Conservation (phyloP, 352 stramenopile genomes). For the Detonula confervacea region DNA sequence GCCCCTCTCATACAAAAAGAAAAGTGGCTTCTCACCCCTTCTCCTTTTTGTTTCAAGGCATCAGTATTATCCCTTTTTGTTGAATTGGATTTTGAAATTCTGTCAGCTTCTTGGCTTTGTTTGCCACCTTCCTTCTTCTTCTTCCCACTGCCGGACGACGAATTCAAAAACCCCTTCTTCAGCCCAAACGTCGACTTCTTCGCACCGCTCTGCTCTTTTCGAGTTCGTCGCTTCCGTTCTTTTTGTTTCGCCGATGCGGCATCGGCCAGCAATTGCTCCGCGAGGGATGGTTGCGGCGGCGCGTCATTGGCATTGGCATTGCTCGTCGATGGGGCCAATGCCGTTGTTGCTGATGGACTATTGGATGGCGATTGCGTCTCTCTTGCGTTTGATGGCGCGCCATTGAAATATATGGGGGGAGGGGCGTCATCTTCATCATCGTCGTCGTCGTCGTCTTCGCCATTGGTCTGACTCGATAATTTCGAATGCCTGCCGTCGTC, state of each 20-base stretch:
- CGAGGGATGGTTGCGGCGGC: constrained; percentile 21
- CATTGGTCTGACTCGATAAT: neutral
- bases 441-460: constrained; percentile 17
- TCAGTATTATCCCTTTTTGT: no score
- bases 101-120: neutral
- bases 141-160: constrained; percentile 21
- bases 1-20: neutral
- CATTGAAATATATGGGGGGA: constrained; percentile 25
- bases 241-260: constrained; percentile 26
- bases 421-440: constrained; percentile 8
- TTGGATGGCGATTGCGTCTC: neutral
- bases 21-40: neutral
- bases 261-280: constrained; percentile 46
- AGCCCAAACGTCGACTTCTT: constrained; percentile 53
- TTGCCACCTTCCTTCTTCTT: constrained; percentile 14
- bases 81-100: constrained; percentile 8
- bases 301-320: neutral
- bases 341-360: neutral
- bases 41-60: constrained; percentile 13
- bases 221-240: constrained; percentile 18
- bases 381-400: no score
- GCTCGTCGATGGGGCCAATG: neutral
- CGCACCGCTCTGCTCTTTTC: constrained; percentile 27
- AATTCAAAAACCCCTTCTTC: constrained; percentile 61
- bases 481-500: constrained; percentile 17